Conservation (phyloP, 108 stramenopile species). For the Nitzschia putrida region DNA sequence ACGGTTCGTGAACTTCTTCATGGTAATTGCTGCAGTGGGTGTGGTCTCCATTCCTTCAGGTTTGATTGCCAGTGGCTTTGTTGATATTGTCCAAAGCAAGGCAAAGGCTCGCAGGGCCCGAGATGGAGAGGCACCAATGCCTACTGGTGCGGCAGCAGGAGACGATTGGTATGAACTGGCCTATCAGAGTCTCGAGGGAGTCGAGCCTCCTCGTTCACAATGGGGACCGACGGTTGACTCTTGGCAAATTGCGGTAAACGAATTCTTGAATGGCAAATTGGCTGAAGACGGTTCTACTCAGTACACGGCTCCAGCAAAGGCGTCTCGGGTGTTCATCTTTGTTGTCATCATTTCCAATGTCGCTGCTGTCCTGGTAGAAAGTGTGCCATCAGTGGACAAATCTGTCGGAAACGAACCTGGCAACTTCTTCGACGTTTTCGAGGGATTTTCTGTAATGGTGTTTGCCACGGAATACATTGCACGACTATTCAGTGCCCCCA, state of each 20-base stretch:
- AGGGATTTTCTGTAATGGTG: conserved; percentile 77
- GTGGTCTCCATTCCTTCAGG: conserved; percentile 88
- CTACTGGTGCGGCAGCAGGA: conserved; percentile 43
- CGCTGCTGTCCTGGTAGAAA: conserved; percentile 77
- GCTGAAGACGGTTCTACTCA: conserved; percentile 39
- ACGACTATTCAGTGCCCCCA: conserved; percentile 82
- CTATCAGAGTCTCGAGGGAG: conserved; percentile 54
- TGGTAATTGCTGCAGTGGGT: conserved; percentile 88
- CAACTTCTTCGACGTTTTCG: conserved; percentile 80
- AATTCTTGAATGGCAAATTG: conserved; percentile 65
- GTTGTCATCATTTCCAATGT: conserved; percentile 81
- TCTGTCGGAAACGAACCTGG: conserved; percentile 67
- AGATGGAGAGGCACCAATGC: conserved; percentile 6
- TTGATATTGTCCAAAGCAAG: conserved; percentile 83
- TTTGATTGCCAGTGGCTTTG: conserved; percentile 86
- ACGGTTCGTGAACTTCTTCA: conserved; percentile 70
- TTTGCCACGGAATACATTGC: conserved; percentile 74
- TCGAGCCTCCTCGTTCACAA: conserved; percentile 52
- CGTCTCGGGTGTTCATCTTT: conserved; percentile 65
- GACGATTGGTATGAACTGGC: conserved; percentile 84
- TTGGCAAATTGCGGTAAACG: conserved; percentile 62
- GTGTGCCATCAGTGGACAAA: conserved; percentile 69
- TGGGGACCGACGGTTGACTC: conserved; percentile 67
- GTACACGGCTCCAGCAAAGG: conserved; percentile 42
- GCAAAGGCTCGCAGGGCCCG: conserved; percentile 33